A percentile compares a stretch with the other conserved stretches of the same genome.
Conservation (phyloP, 202 grass and related monocot genomes). For the Panicum virgatum region DNA sequence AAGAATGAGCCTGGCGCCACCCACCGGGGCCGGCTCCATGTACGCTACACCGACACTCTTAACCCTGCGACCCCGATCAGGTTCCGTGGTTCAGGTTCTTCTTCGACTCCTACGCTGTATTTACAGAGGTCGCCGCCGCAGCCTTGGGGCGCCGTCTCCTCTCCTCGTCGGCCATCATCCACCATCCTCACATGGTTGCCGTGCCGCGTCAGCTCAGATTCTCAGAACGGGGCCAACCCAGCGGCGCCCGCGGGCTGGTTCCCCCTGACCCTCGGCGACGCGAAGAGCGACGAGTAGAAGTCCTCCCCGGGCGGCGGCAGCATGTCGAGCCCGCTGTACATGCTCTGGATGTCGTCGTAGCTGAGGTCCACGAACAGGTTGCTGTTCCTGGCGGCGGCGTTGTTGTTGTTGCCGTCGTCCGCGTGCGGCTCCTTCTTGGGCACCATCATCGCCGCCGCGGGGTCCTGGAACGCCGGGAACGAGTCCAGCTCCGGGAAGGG, state of each 20-base stretch:
- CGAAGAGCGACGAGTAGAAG: slow-evolving; percentile 57
- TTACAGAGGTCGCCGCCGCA: slow-evolving; percentile 19
- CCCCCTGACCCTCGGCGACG: slow-evolving; percentile 43
- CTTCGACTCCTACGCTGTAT: slow-evolving; percentile 34
- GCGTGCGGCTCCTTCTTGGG: slow-evolving; percentile 47
- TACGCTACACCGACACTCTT: neutral
- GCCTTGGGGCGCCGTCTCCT: neutral
- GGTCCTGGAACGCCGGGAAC: slow-evolving; percentile 41
- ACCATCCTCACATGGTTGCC: neutral
- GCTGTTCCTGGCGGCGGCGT: slow-evolving; percentile 19
- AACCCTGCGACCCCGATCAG: neutral
- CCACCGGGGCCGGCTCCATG: neutral
- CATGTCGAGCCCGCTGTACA: slow-evolving; percentile 55
- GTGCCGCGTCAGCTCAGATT: neutral
- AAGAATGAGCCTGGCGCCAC: slow-evolving; percentile 36
- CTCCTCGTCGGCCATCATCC: neutral
- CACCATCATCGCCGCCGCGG: slow-evolving; percentile 45
- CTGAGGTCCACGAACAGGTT: slow-evolving; percentile 63
- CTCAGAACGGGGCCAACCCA: slow-evolving; percentile 47
- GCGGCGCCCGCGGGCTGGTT: slow-evolving; percentile 26
- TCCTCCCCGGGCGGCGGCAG: slow-evolving; percentile 52
- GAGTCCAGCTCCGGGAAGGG: slow-evolving; percentile 59
- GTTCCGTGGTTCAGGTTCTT: neutral
- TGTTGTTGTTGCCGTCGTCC: neutral
- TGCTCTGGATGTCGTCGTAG: slow-evolving; percentile 74